These are phyloP conservation scores for Termitomyces bulborhizus DNA, from an alignment of 768 basidiomycete genomes.

Conservation along the genomic window DNA sequence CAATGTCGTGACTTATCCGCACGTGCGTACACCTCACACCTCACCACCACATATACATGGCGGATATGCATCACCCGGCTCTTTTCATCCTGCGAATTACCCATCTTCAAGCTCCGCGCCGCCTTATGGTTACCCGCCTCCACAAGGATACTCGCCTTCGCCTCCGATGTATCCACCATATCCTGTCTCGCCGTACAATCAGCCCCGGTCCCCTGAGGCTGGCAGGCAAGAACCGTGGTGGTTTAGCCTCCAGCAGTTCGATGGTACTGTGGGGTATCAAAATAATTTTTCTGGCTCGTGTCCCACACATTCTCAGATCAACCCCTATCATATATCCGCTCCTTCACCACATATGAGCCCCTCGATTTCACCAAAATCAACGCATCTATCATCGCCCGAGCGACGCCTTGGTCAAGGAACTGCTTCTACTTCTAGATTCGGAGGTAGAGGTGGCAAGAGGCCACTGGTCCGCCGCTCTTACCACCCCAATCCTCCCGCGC, in stretches of 20 bases:
- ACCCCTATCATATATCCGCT: slow-evolving; percentile 14
- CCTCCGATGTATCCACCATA: slow-evolving; percentile 33
- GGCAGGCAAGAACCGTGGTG: slow-evolving; percentile 49
- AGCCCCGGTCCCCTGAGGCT: slow-evolving; percentile 24
- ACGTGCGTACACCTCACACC: slow-evolving; percentile 21
- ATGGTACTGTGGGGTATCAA: slow-evolving; percentile 21
- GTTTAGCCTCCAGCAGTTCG: slow-evolving; percentile 34
- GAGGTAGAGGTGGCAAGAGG: slow-evolving; percentile 17
- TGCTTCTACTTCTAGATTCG: slow-evolving; percentile 4
- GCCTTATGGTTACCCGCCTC: slow-evolving; percentile 30
- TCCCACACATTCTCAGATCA: slow-evolving; percentile 19
- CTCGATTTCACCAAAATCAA: slow-evolving; percentile 9
- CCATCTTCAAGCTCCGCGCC: slow-evolving; percentile 22
- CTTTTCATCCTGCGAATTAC: slow-evolving; percentile 31
- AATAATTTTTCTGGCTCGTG: slow-evolving; percentile 25
- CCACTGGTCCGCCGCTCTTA: slow-evolving; percentile 44
- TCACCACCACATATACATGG: slow-evolving; percentile 18
- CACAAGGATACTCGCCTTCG: slow-evolving; percentile 27
- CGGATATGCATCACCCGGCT: slow-evolving; percentile 18
- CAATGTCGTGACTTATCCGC: slow-evolving; percentile 19
- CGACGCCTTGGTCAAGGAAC: not conserved
- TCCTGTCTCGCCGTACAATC: slow-evolving; percentile 26
- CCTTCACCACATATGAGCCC: slow-evolving; percentile 16
- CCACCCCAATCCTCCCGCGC: slow-evolving; percentile 65
- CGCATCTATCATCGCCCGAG: slow-evolving; percentile 1